Base-by-base conservation (phyloP, 2,329 filamentous ascomycete species). In the Trichoderma sp. region DNA sequence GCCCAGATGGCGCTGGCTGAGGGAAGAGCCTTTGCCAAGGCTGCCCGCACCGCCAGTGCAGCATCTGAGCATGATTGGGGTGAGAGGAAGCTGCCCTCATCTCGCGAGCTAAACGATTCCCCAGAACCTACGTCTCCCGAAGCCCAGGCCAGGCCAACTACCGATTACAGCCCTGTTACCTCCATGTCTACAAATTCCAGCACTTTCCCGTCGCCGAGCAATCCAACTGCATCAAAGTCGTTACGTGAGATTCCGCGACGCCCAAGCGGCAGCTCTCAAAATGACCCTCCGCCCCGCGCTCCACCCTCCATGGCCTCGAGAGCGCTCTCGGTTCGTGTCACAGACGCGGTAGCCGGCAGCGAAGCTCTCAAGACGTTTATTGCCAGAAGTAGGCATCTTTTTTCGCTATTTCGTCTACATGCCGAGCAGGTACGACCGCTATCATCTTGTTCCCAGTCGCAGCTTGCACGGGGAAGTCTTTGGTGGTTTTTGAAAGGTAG, bases 401-500 rank as follows among this genome's bases (percentile, higher is more conserved):
- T 89, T 73, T 90, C 92, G 74, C 85, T 96, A 3, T 97, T 97
- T 78, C 86, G 90, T 47, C 81, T 95, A 57, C 93, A 95, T 71
- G 91, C 94, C 0, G 93, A 97, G 79, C 88, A 90, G 36, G 85
- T 91, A 34, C 90, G 89, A 74, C 90, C 93, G 0, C 79, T 94
- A 5, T 85, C 88, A 70, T 86, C 87, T 34, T 91, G 89, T 65
- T 84, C 89, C 0, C 85, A 91, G 0, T 85, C 87, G 61, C 89
- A 94, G 73, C 91, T 95, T 83, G 85, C 92, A 11, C 88, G 93
- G 72, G 91, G 90, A 28, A 91, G 90, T 4, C 84, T 93, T 0
- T 98, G 95, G 95, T 98, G 95, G 95, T 97, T 97, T 77, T 79
- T 97, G 60, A 92, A 89, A 75, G 95, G 94, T 24, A 90, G 94